phyloP scores from a whole-genome alignment of 2,329 filamentous ascomycete genomes.

The Sphaerostilbella broomeana region DNA sequence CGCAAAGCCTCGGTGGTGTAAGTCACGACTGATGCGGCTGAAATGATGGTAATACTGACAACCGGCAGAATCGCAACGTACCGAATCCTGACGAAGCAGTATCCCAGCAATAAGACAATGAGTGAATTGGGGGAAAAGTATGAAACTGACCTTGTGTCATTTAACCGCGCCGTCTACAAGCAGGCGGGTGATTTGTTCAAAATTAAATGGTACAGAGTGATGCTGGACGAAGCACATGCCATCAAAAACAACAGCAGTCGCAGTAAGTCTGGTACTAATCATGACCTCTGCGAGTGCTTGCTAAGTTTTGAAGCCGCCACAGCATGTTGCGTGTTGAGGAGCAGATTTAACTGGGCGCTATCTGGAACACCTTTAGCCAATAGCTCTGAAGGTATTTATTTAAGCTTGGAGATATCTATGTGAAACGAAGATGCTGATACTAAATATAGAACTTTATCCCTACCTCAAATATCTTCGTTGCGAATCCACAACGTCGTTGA shows the following conservation, averaged over 20 bases:
- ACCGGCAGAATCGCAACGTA: conserved; percentile 25
- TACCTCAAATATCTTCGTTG: conserved; percentile 29
- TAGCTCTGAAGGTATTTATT: conserved; percentile 20
- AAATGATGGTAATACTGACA: background rate
- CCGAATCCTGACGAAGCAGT: conserved; percentile 19
- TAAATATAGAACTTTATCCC: conserved; percentile 28
- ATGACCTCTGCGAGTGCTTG: too few relatives aligned
- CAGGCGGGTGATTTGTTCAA: conserved; percentile 16
- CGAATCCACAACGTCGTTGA: conserved; percentile 2
- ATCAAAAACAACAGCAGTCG: conserved; percentile 43
- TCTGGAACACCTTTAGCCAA: conserved; percentile 33
- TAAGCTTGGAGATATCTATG: background rate
- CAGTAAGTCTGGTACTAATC: conserved; percentile 20
- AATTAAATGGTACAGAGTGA: conserved; percentile 42
- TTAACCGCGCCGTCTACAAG: conserved; percentile 33
- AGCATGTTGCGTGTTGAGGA: conserved; percentile 20
- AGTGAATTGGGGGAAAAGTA: background rate
- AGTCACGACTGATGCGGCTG: background rate
- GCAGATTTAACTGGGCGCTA: conserved; percentile 30
- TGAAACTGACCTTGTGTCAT: background rate
- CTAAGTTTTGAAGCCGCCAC: conserved; percentile 13
- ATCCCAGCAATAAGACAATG: background rate
- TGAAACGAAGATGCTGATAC: conserved; percentile 14
- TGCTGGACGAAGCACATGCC: conserved; percentile 50
- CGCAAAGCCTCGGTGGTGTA: conserved; percentile 1